A percentile compares a stretch with the other conserved stretches of the same genome.
Conservation (phyloP, 1,284 basidiomycete species). For the Flammula alnicola region DNA sequence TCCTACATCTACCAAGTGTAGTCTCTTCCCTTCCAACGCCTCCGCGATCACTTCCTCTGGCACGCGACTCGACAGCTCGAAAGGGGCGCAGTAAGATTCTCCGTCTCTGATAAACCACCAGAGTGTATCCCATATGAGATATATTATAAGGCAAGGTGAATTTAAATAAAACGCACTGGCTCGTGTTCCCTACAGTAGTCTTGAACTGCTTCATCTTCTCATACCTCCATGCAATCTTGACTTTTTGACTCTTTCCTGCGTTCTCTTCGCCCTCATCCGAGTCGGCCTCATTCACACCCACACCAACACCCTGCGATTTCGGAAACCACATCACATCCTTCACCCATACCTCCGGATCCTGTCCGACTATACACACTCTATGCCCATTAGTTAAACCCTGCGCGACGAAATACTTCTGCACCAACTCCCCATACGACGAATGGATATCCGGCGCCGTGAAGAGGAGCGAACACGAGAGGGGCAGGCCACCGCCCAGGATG, state of each 20-base stretch:
- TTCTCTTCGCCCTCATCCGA: slow-evolving; percentile 44
- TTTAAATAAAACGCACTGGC: slow-evolving; percentile 49
- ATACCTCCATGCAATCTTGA: slow-evolving; percentile 97
- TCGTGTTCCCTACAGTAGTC: slow-evolving; percentile 69
- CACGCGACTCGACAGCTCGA: slow-evolving; percentile 72
- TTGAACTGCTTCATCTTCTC: slow-evolving; percentile 90
- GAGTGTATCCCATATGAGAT: slow-evolving; percentile 7
- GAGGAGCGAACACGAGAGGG: slow-evolving; percentile 77
- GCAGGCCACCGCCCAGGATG: slow-evolving; percentile 91
- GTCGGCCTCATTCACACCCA: slow-evolving; percentile 19
- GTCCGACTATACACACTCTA: slow-evolving; percentile 68
- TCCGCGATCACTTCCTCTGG: slow-evolving; percentile 53
- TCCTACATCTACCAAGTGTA: slow-evolving; percentile 22
- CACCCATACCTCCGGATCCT: slow-evolving; percentile 58
- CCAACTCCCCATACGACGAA: slow-evolving; percentile 84
- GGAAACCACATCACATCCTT: slow-evolving; percentile 83
- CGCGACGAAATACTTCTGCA: slow-evolving; percentile 87
- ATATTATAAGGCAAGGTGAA: neutral
- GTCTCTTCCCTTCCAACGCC: slow-evolving; percentile 33
- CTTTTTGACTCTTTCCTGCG: slow-evolving; percentile 46
- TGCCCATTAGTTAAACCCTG: slow-evolving; percentile 84
- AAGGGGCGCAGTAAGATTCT: slow-evolving; percentile 70
- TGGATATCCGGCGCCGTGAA: slow-evolving; percentile 83
- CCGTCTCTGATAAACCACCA: slow-evolving; percentile 42
- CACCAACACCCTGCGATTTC: slow-evolving; percentile 27